Conservation (phyloP, 371 early-diverging fungal genomes). For the Entomophthora muscae region DNA sequence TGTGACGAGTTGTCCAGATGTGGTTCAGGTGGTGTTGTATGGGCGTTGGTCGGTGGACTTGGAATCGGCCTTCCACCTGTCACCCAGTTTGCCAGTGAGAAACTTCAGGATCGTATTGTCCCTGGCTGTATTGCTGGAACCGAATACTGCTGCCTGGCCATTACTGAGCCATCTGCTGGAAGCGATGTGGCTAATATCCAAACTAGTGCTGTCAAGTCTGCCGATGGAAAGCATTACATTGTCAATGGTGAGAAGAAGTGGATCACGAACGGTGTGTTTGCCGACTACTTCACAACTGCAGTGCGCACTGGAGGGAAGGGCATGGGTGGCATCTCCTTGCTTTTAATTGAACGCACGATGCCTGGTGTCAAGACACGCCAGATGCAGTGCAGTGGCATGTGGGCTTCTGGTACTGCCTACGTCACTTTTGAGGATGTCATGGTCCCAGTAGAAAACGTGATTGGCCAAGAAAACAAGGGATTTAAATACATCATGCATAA, state of each 20-base stretch:
- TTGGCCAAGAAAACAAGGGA: slow-evolving; percentile 73
- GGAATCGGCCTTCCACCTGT: slow-evolving; percentile 63
- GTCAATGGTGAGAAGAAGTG: slow-evolving; percentile 79
- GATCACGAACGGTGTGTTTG: slow-evolving; percentile 73
- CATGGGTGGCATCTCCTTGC: slow-evolving; percentile 58
- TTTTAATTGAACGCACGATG: slow-evolving; percentile 64
- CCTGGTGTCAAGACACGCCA: too few species aligned
- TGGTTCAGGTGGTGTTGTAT: too few species aligned
- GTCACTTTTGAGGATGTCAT: too few species aligned
- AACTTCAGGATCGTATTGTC: slow-evolving; percentile 45
- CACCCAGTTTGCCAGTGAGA: slow-evolving; percentile 45
- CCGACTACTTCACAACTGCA: slow-evolving; percentile 48
- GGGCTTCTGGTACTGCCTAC: too few species aligned
- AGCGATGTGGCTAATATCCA: slow-evolving; percentile 64
- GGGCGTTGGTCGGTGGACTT: slow-evolving; percentile 59
- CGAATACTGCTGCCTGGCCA: slow-evolving; percentile 58
- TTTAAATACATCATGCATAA: too few species aligned
- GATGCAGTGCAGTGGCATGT: too few species aligned
- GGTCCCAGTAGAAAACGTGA: slow-evolving; percentile 48
- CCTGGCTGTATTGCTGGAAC: slow-evolving; percentile 47
- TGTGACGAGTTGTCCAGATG: slow-evolving; percentile 62
- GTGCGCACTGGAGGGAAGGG: slow-evolving; percentile 58
- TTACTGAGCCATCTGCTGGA: slow-evolving; percentile 49
- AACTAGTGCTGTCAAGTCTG: slow-evolving; percentile 46
- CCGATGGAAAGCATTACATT: too few species aligned